phyloP scores from a whole-genome alignment of 352 stramenopile species.

The Phytopythium aichiense region DNA sequence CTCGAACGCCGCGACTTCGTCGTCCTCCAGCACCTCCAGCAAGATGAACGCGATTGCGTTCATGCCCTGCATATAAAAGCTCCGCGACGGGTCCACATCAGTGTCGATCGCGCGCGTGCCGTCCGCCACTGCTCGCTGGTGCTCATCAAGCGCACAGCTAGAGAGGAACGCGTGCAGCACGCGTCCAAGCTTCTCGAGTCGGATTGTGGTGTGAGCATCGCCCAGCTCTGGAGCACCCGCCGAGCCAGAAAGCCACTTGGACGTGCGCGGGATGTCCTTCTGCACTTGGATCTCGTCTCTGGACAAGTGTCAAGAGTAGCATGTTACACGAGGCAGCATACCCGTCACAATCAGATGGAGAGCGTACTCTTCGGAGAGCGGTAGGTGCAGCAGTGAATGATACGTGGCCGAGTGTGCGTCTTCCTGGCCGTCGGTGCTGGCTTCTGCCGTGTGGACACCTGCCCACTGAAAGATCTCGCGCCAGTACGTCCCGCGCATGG shows the following conservation, averaged over 20 bases:
- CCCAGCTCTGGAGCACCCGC: constrained; percentile 47
- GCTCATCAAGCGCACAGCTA: constrained; percentile 45
- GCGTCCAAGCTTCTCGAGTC: constrained; percentile 34
- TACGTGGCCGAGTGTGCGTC: constrained; percentile 15
- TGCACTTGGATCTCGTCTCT: constrained; percentile 69
- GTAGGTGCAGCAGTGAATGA: constrained; percentile 14
- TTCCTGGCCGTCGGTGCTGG: constrained; percentile 7
- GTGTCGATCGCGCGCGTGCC: constrained; percentile 5
- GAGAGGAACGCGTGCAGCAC: constrained; percentile 73
- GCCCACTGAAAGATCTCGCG: constrained; percentile 64
- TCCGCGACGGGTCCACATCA: constrained; percentile 23
- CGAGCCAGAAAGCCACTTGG: constrained; percentile 65
- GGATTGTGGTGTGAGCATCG: constrained; percentile 19
- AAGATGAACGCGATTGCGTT: constrained; percentile 80
- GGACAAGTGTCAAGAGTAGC: background rate
- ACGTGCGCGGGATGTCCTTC: constrained; percentile 78
- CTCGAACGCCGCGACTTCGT: constrained; percentile 47
- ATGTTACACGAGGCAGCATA: background rate
- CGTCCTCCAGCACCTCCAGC: constrained; percentile 53
- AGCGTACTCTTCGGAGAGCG: constrained; percentile 54
- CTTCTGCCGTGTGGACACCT: constrained; percentile 18
- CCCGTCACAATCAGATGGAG: background rate
- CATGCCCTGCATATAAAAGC: constrained; percentile 87
- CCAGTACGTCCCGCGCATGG: constrained; percentile 53
- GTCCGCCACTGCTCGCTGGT: constrained; percentile 16